phyloP scores from a whole-genome alignment of 805 yeast species.

The Saccharomyces mikatae region DNA sequence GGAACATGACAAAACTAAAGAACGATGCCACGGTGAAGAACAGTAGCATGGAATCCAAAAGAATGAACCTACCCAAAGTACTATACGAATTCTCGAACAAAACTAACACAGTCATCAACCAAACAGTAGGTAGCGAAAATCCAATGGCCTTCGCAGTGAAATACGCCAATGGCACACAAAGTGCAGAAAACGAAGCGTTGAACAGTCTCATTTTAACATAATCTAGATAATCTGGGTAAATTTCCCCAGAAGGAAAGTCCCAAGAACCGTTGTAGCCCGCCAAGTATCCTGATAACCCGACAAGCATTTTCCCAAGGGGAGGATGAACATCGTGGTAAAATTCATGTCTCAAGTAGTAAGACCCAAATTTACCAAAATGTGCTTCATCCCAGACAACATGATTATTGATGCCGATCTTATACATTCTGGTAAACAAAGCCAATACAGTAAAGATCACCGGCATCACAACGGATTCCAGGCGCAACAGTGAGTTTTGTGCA shows the following conservation, averaged over 20 bases:
- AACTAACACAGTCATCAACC: constrained; percentile 55
- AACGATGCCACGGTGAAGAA: constrained; percentile 70
- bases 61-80: constrained; percentile 63
- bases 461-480: constrained; percentile 31
- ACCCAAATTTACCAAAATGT: constrained; percentile 81
- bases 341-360: constrained; percentile 68
- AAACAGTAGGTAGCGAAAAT: constrained; percentile 42
- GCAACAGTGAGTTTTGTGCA: constrained; percentile 4
- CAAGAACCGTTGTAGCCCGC: constrained; percentile 82
- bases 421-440: constrained; percentile 50
- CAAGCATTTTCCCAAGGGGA: constrained; percentile 74
- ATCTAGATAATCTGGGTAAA: constrained; percentile 55
- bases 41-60: constrained; percentile 67
- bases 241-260: constrained; percentile 59
- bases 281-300: constrained; percentile 68
- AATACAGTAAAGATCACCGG: constrained; percentile 39
- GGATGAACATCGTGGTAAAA: constrained; percentile 86
- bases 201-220: constrained; percentile 61
- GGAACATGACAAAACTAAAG: constrained; percentile 49
- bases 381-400: constrained; percentile 86
- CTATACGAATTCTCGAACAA: constrained; percentile 62
- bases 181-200: constrained; percentile 59
- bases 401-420: constrained; percentile 47
- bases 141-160: constrained; percentile 57
- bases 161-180: constrained; percentile 65